Percentiles rank a stretch among this genome's conserved stretches.
phyloP scores from a whole-genome alignment of 805 yeast genomes.

The Alloascoidea africana region DNA sequence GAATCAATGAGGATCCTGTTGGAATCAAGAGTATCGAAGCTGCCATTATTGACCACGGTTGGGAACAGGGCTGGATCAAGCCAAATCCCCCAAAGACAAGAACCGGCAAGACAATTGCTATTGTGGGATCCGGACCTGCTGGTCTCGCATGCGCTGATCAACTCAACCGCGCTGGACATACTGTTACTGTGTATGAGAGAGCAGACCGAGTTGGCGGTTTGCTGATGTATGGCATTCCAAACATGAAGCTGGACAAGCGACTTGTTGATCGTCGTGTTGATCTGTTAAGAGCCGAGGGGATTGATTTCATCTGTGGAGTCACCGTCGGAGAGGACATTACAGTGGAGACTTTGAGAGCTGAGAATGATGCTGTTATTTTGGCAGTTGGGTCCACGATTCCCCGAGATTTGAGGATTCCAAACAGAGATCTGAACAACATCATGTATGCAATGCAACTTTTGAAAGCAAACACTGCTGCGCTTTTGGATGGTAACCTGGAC shows the following conservation, averaged over 20 bases:
- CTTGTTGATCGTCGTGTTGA: slow-evolving; percentile 90
- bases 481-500: slow-evolving; percentile 60
- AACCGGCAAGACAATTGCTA: slow-evolving; percentile 74
- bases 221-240: slow-evolving; percentile 98
- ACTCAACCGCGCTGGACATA: slow-evolving; percentile 90
- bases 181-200: slow-evolving; percentile 84
- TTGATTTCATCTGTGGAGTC: slow-evolving; percentile 59
- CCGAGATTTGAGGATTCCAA: slow-evolving; percentile 87
- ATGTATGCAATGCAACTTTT: slow-evolving; percentile 90
- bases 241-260: slow-evolving; percentile 91
- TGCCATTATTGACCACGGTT: slow-evolving; percentile 92
- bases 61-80: slow-evolving; percentile 90
- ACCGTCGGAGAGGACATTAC: slow-evolving; percentile 76
- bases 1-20: slow-evolving; percentile 88
- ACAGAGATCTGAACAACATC: slow-evolving; percentile 80
- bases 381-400: slow-evolving; percentile 96
- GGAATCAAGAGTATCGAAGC: slow-evolving; percentile 94
- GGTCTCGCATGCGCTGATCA: slow-evolving; percentile 97
- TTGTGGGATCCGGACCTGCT: slow-evolving; percentile 95
- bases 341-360: slow-evolving; percentile 47
- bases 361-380: slow-evolving; percentile 72
- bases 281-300: slow-evolving; percentile 80
- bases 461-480: slow-evolving; percentile 78
- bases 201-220: slow-evolving; percentile 94
- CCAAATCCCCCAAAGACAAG: slow-evolving; percentile 68